Evolutionary conservation across 2,329 filamentous ascomycete species (phyloP), one percentile per base, ranked within the genome.

Genomic region (Talaromyces rugulosus): DNA sequence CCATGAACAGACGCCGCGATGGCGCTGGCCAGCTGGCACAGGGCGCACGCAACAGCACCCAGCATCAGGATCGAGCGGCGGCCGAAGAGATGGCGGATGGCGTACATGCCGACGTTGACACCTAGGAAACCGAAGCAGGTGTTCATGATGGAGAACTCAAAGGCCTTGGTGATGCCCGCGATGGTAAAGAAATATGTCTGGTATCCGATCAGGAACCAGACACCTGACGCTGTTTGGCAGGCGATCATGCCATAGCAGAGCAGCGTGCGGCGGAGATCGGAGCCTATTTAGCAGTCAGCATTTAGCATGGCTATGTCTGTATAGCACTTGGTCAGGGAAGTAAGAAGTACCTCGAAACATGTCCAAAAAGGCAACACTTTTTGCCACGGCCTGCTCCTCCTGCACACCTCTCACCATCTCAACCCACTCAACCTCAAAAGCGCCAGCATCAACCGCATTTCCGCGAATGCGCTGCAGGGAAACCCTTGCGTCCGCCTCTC

Each of bases 161-260:
- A 84, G 1, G 81, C 74, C 28, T 80, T 74, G 31, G 74, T 69
- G 31, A 81, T 74, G 1, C 79, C 79, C 2, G 76, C 73, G 0
- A 81, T 75, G 27, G 74, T 74, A 67, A 80, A 73, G 68, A 81
- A 83, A 67, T 83, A 83, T 2, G 81, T 82, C 6, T 77, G 71
- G 63, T 83, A 83, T 47, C 75, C 79, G 64, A 83, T 82, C 51
- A 82, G 69, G 66, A 82, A 83, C 79, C 80, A 83, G 0, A 78
- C 75, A 4, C 81, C 81, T 0, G 77, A 73, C 0, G 74, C 77
- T 0, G 75, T 76, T 63, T 82, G 79, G 14, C 77, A 78, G 0
- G 77, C 77, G 36, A 82, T 82, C 58, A 80, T 75, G 23, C 75
- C 77, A 62, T 78, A 82, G 68, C 78, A 83, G n/a, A 83, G 72